Conservation (phyloP, 768 basidiomycete species). For the Suillus weaverae region DNA sequence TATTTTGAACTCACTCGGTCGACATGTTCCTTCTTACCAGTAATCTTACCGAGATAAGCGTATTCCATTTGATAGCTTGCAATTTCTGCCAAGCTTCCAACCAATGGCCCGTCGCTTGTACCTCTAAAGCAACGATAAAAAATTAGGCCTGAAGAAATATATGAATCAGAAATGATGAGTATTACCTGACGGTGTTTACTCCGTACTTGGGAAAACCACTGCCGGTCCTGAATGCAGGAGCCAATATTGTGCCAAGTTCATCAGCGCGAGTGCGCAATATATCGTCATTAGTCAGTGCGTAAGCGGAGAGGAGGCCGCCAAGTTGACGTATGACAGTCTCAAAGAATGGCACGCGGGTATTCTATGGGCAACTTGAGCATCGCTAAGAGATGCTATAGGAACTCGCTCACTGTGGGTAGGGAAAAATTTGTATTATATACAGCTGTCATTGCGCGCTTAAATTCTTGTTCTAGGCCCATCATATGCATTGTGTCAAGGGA, state of each 20-base stretch:
- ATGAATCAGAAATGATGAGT: slow-evolving; percentile 11
- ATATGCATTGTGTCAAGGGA: slow-evolving; percentile 85
- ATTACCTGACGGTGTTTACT: slow-evolving; percentile 63
- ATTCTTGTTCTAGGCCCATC: slow-evolving; percentile 76
- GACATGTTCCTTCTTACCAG: slow-evolving; percentile 64
- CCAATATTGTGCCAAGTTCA: slow-evolving; percentile 71
- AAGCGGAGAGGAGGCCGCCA: slow-evolving; percentile 83
- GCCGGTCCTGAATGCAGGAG: slow-evolving; percentile 69
- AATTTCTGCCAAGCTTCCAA: slow-evolving; percentile 71
- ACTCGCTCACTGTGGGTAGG: slow-evolving; percentile 39
- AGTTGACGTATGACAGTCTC: slow-evolving; percentile 91
- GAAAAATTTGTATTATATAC: slow-evolving; percentile 52
- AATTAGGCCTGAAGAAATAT: slow-evolving; percentile 6
- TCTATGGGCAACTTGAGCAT: slow-evolving; percentile 16
- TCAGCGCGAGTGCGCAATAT: slow-evolving; percentile 70
- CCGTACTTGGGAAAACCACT: slow-evolving; percentile 71
- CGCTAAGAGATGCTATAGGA: neutral
- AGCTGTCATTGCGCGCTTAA: slow-evolving; percentile 56
- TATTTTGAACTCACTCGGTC: slow-evolving; percentile 44
- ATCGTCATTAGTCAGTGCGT: slow-evolving; percentile 67
- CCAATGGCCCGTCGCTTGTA: slow-evolving; percentile 26
- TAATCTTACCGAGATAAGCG: slow-evolving; percentile 76
- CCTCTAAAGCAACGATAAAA: slow-evolving; percentile 5
- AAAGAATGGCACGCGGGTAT: slow-evolving; percentile 56
- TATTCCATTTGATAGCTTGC: slow-evolving; percentile 84